phyloP scores from a whole-genome alignment of 1,284 basidiomycete genomes.

The Puccinia brachypodii region DNA sequence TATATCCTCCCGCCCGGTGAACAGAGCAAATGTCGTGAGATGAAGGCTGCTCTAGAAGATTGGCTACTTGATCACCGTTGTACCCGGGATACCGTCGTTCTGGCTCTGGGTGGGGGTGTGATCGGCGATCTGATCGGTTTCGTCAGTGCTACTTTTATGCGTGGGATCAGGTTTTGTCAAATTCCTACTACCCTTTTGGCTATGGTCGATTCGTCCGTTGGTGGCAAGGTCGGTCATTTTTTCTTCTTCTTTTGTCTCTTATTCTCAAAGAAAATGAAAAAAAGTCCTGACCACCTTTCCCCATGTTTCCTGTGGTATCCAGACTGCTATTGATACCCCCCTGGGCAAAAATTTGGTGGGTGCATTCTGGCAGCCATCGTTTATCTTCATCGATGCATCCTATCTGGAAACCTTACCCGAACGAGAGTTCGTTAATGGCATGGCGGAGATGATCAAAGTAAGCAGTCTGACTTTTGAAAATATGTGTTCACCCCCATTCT shows the following conservation, averaged over 20 bases:
- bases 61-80: slow-evolving; percentile 84
- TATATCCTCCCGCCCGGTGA: slow-evolving; percentile 72
- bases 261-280: not conserved
- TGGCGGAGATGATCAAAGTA: slow-evolving; percentile 98
- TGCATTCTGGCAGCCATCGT: slow-evolving; percentile 96
- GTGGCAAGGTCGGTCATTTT: slow-evolving; percentile 68
- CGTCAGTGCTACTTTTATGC: slow-evolving; percentile 96
- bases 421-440: slow-evolving; percentile 94
- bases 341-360: slow-evolving; percentile 98
- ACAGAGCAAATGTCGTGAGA: slow-evolving; percentile 83
- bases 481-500: not conserved
- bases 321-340: slow-evolving; percentile 93
- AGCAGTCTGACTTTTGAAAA: too few species aligned
- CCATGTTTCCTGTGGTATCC: not conserved
- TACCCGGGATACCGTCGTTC: slow-evolving; percentile 87
- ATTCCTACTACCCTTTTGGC: slow-evolving; percentile 94
- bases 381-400: slow-evolving; percentile 94
- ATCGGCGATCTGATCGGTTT: slow-evolving; percentile 93
- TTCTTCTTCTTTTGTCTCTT: not conserved
- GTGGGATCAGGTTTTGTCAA: slow-evolving; percentile 87
- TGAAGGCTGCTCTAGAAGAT: slow-evolving; percentile 92
- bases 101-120: slow-evolving; percentile 93
- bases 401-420: slow-evolving; percentile 90
- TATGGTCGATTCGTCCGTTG: slow-evolving; percentile 98
- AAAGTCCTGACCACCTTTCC: not conserved